Evolutionary conservation across 106 monocot species (phyloP), one percentile per base, ranked within the genome.

Genomic region (Iris macrosiphon): DNA sequence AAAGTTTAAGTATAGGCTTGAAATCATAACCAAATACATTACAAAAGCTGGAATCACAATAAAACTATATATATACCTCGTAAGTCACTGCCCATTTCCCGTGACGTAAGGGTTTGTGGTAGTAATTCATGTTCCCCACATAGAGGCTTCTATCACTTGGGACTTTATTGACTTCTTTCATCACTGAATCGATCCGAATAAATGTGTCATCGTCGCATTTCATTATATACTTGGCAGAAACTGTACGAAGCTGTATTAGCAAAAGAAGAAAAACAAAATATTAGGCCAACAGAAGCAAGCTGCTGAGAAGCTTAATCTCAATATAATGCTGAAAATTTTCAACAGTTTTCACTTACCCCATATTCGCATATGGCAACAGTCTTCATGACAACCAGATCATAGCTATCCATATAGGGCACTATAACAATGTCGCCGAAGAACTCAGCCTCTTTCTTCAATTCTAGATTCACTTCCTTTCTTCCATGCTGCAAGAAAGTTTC

Each of bases 11-110:
- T n/a, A n/a, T n/a, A n/a, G n/a, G n/a, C n/a, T n/a, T n/a, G n/a
- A n/a, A n/a, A n/a, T n/a, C n/a, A n/a, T n/a, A n/a, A n/a, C n/a
- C n/a, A n/a, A n/a, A n/a, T n/a, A n/a, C n/a, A n/a, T n/a, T n/a
- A n/a, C n/a, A n/a, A n/a, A n/a, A n/a, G n/a, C n/a, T n/a, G n/a
- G n/a, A n/a, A n/a, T n/a, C n/a, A n/a, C n/a, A n/a, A n/a, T n/a
- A n/a, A n/a, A n/a, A n/a, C n/a, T n/a, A 41, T 13, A 55, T n/a
- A n/a, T 28, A 70, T 86, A 98, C 96, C 90, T 98, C 96, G 68
- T 90, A 87, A 63, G 96, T 98, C 17, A 90, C 96, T 27, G 90
- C 90, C 96, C 96, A 98, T 71, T 98, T 98, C 39, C 96, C 96
- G 61, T 45, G 7, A 3, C 96, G 76, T 52, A 98, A 49, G 8